These are phyloP conservation scores for Cicer cuneatum DNA, from an alignment of 306 rosid species.

Conservation along the genomic window DNA sequence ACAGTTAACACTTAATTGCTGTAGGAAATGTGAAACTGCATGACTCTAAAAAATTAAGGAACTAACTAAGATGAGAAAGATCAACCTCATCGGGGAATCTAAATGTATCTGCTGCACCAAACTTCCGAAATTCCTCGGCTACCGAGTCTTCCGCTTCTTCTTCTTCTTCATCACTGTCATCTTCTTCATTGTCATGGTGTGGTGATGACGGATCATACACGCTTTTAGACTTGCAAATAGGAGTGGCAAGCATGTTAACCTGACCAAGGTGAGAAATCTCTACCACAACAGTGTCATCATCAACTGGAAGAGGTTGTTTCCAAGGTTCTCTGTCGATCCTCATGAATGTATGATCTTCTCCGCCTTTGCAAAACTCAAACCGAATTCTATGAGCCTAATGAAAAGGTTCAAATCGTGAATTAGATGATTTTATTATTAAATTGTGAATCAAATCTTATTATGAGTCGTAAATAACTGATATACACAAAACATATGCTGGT, in stretches of 20 bases:
- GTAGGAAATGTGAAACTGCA: constrained; percentile 3
- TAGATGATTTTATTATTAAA: background rate
- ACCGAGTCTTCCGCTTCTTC: constrained; percentile 47
- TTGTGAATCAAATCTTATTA: background rate
- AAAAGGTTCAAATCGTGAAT: background rate
- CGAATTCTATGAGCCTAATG: constrained; percentile 77
- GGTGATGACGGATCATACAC: constrained; percentile 55
- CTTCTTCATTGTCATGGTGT: constrained; percentile 51
- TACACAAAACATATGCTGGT: background rate
- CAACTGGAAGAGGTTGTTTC: constrained; percentile 94
- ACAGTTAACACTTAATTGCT: background rate
- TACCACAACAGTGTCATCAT: constrained; percentile 76
- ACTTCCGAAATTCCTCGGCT: constrained; percentile 81
- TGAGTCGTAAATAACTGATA: no score
- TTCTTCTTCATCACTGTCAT: constrained; percentile 47
- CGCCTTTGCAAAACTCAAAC: constrained; percentile 79
- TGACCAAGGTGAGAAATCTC: constrained; percentile 94
- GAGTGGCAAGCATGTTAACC: constrained; percentile 89
- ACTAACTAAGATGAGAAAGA: constrained; percentile 72
- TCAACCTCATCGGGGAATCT: constrained; percentile 77
- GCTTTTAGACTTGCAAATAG: constrained; percentile 63
- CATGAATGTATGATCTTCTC: constrained; percentile 79
- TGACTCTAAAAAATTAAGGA: constrained; percentile 6
- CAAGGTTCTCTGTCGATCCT: constrained; percentile 97
- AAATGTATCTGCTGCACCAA: constrained; percentile 92